These are phyloP conservation scores for Metarhizium anisopliae DNA, from an alignment of 2,329 filamentous ascomycete genomes.

Conservation along the genomic window DNA sequence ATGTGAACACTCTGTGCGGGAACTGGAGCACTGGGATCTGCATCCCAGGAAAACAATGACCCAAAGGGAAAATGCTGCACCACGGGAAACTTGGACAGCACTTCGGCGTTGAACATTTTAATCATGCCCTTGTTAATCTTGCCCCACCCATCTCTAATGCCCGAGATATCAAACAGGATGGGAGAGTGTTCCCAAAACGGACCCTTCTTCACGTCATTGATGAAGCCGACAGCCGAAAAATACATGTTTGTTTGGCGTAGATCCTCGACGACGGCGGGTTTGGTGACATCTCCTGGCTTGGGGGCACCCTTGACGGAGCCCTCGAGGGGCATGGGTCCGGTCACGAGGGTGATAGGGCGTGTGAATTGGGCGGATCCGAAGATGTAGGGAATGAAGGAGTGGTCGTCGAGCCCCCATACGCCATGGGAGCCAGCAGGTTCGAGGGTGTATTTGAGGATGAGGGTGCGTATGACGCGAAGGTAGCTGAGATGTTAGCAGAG, in stretches of 20 bases:
- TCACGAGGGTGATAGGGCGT: conserved; percentile 56
- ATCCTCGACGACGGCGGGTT: conserved; percentile 52
- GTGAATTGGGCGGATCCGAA: conserved; percentile 88
- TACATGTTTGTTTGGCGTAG: conserved; percentile 72
- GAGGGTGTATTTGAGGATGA: conserved; percentile 86
- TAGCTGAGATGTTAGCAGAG: conserved; percentile 44
- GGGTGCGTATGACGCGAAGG: conserved; percentile 65
- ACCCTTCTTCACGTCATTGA: conserved; percentile 91
- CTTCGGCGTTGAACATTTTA: conserved; percentile 98
- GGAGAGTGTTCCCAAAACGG: conserved; percentile 98
- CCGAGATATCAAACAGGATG: conserved; percentile 88
- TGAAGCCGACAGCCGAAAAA: conserved; percentile 92
- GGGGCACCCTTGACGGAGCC: conserved; percentile 68
- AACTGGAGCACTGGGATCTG: conserved; percentile 49
- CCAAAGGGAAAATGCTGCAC: conserved; percentile 93
- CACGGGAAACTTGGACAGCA: conserved; percentile 92
- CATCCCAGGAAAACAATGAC: conserved; percentile 69
- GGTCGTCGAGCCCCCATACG: conserved; percentile 97
- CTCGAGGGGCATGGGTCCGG: conserved; percentile 60
- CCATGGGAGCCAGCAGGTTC: conserved; percentile 95
- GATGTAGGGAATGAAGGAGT: conserved; percentile 89
- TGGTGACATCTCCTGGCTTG: conserved; percentile 60
- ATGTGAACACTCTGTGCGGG: conserved; percentile 47
- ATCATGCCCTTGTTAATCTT: conserved; percentile 99
- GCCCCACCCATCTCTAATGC: conserved; percentile 86